These are phyloP conservation scores for Spergularia bocconei DNA, from an alignment of 148 eudicot genomes.

Conservation along the genomic window DNA sequence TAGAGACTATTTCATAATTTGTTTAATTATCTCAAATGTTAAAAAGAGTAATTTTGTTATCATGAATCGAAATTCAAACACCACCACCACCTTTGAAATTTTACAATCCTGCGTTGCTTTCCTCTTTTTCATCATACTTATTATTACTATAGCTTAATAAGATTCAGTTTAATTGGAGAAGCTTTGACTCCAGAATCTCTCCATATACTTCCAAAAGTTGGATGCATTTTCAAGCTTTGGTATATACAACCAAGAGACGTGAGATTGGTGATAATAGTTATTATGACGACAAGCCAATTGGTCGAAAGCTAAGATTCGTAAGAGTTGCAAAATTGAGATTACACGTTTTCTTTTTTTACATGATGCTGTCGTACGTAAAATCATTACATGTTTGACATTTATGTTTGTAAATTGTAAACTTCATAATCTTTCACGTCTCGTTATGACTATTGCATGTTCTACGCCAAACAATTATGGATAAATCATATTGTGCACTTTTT, in stretches of 20 bases:
- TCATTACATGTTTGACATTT: background rate
- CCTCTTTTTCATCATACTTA: too few relatives aligned
- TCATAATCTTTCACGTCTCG: background rate
- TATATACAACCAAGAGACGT: background rate
- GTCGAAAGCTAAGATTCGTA: background rate
- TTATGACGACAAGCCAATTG: constrained; percentile 1
- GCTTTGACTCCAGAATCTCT: background rate
- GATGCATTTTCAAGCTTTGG: background rate
- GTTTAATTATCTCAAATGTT: too few relatives aligned
- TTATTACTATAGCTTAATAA: too few relatives aligned
- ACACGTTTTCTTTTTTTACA: constrained; percentile 4
- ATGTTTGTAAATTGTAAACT: background rate
- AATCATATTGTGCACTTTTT: background rate
- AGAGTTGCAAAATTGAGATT: background rate
- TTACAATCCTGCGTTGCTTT: too few relatives aligned
- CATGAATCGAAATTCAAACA: too few relatives aligned
- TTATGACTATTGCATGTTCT: background rate
- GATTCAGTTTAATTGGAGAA: background rate
- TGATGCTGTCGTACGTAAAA: background rate
- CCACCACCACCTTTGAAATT: too few relatives aligned
- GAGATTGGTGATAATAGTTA: constrained; percentile 2
- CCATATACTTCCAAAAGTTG: background rate
- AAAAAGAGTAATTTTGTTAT: too few relatives aligned
- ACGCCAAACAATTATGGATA: background rate
- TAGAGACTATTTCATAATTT: too few relatives aligned